phyloP scores from a whole-genome alignment of 176 grass and related monocot genomes.

The Oryza meyeriana region DNA sequence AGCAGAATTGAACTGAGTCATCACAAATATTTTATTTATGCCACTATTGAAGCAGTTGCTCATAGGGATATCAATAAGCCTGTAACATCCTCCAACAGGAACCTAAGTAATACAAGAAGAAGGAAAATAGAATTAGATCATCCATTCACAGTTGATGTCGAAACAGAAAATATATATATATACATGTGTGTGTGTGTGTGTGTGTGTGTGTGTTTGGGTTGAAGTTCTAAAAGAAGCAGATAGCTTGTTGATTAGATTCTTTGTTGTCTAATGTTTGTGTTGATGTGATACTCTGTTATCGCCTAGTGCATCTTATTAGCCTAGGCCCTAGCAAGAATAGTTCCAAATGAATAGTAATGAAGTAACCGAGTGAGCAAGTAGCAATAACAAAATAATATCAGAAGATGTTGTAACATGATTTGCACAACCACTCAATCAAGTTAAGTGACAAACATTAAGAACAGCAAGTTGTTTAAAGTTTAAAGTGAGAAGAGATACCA shows the following conservation, averaged over 20 bases:
- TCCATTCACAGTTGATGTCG: neutral
- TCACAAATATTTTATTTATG: slow-evolving; percentile 82
- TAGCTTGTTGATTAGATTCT: neutral
- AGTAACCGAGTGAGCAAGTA: neutral
- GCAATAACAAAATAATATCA: neutral
- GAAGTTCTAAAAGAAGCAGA: neutral
- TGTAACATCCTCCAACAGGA: slow-evolving; percentile 77
- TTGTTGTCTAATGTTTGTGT: neutral
- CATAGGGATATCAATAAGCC: slow-evolving; percentile 79
- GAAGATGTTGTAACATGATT: neutral
- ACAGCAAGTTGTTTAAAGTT: neutral
- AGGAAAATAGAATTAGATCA: slow-evolving; percentile 6
- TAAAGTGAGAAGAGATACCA: neutral
- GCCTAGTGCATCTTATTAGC: neutral
- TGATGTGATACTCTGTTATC: neutral
- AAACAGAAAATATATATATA: too few relatives aligned
- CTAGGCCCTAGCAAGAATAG: neutral
- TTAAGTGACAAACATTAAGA: neutral
- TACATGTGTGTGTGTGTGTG: too few relatives aligned
- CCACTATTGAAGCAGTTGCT: slow-evolving; percentile 87
- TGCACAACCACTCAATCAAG: neutral
- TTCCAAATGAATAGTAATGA: neutral
- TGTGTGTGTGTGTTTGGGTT: neutral
- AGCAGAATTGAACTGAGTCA: slow-evolving; percentile 81
- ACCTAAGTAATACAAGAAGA: slow-evolving; percentile 52